Percentiles rank a stretch among this genome's conserved stretches.
These are phyloP conservation scores for Tetrapyrgos nigripes DNA, from an alignment of 1,284 basidiomycete species.

Conservation along the genomic window DNA sequence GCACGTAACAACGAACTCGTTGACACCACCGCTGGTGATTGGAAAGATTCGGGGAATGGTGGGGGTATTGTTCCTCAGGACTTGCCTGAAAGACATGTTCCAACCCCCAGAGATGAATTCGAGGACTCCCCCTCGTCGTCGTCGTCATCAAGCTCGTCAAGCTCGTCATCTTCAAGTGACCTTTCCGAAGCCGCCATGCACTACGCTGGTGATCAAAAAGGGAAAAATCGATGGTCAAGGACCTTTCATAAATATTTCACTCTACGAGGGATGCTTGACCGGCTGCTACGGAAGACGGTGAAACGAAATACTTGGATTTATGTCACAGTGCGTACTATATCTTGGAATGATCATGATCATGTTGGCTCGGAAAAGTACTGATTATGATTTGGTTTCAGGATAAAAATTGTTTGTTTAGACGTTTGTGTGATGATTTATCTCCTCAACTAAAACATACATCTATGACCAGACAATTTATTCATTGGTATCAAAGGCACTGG, in stretches of 20 bases:
- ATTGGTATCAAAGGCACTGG: slow-evolving; percentile 77
- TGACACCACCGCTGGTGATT: slow-evolving; percentile 65
- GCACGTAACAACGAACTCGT: slow-evolving; percentile 67
- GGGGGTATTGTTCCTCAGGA: slow-evolving; percentile 60
- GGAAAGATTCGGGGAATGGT: slow-evolving; percentile 69
- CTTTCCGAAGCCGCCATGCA: slow-evolving; percentile 54
- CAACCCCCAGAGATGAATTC: slow-evolving; percentile 33
- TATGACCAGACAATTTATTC: slow-evolving; percentile 70
- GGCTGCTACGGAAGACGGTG: slow-evolving; percentile 65
- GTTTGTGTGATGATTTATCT: background rate
- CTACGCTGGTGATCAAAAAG: slow-evolving; percentile 48
- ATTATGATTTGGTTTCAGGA: slow-evolving; percentile 44
- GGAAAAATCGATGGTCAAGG: slow-evolving; percentile 45
- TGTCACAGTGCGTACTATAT: slow-evolving; percentile 51
- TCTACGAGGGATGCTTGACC: slow-evolving; percentile 58
- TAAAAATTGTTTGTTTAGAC: slow-evolving; percentile 48
- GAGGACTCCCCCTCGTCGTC: slow-evolving; percentile 9
- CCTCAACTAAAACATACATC: slow-evolving; percentile 4
- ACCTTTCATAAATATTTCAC: slow-evolving; percentile 55
- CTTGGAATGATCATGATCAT: background rate
- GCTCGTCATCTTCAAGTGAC: slow-evolving; percentile 24
- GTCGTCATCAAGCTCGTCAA: too few relatives aligned
- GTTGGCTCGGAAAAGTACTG: too few relatives aligned
- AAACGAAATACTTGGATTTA: slow-evolving; percentile 75
- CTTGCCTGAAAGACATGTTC: slow-evolving; percentile 26